Percentiles rank a stretch among this genome's conserved stretches.
Evolutionary conservation across 208 protist species (phyloP).

Genomic region (Spongospora subterranea): DNA sequence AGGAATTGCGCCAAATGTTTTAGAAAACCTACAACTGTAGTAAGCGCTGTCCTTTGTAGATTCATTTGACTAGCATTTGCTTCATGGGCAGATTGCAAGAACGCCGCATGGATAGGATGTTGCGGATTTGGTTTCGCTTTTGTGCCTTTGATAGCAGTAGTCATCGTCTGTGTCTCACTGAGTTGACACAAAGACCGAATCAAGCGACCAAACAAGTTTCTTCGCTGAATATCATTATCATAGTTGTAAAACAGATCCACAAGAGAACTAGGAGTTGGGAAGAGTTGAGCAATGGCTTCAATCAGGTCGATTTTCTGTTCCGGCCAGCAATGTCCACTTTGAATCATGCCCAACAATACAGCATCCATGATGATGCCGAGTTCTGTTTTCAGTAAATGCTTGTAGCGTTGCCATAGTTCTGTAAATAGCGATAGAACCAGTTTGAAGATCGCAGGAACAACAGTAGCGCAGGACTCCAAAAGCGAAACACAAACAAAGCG

Average conservation of each 20-base stretch:
- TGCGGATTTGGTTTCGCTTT: background rate
- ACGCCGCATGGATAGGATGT: constrained; percentile 12
- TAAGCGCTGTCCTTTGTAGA: constrained; percentile 8
- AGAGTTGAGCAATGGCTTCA: background rate
- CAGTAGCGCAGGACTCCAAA: constrained; percentile 41
- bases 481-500: constrained; percentile 48
- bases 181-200: background rate
- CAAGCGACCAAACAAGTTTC: constrained; percentile 39
- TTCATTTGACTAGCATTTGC: constrained; percentile 32
- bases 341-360: constrained; percentile 36
- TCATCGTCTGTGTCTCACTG: background rate
- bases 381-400: constrained; percentile 46
- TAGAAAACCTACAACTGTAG: constrained; percentile 24
- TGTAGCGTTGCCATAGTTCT: constrained; percentile 5
- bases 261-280: background rate
- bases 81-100: constrained; percentile 40
- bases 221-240: constrained; percentile 47
- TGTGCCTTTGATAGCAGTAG: background rate
- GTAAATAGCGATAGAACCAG: constrained; percentile 31
- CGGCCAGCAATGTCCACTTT: constrained; percentile 28
- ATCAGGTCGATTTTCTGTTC: constrained; percentile 56
- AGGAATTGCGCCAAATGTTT: constrained; percentile 16
- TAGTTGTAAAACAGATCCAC: constrained; percentile 54
- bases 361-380: constrained; percentile 38
- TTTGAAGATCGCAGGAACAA: constrained; percentile 37